Evolutionary conservation across 192 early-diverging fungal genomes (phyloP).

Genomic region (Borealophlyctis nickersoniae): DNA sequence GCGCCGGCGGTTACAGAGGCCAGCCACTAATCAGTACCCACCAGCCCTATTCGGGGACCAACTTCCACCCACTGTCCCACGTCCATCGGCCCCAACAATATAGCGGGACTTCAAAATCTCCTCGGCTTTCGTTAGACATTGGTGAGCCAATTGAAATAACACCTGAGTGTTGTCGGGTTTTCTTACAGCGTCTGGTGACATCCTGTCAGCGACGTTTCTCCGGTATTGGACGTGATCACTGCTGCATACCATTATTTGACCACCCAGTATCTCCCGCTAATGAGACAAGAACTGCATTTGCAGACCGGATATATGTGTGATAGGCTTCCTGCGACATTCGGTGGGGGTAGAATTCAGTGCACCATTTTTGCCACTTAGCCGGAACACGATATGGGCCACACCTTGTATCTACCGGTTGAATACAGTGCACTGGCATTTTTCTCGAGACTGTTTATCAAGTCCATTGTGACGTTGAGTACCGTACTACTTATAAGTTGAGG

Average conservation of each 20-base stretch:
- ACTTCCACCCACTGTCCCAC: background rate
- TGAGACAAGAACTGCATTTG: slow-evolving; percentile 14
- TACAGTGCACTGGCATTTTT: too few species aligned
- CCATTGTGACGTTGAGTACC: too few species aligned
- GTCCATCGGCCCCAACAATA: background rate
- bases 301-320: slow-evolving; percentile 11
- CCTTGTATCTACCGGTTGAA: too few species aligned
- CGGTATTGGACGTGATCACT: background rate
- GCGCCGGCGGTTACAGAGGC: background rate
- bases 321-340: slow-evolving; percentile 2
- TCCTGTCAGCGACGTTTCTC: background rate
- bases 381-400: too few species aligned
- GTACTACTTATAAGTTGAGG: too few species aligned
- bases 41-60: background rate
- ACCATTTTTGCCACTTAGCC: too few species aligned
- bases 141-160: slow-evolving; percentile 11
- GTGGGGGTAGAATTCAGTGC: too few species aligned
- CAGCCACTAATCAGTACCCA: background rate
- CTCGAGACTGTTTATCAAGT: too few species aligned
- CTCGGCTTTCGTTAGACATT: slow-evolving; percentile 8
- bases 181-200: background rate
- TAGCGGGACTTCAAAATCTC: slow-evolving; percentile 11
- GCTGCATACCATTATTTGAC: background rate
- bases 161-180: slow-evolving; percentile 11
- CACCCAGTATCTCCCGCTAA: slow-evolving; percentile 2